A percentile compares a stretch with the other conserved stretches of the same genome.
Conservation (phyloP, 2,329 filamentous ascomycete genomes). For the Trichoderma sp. region DNA sequence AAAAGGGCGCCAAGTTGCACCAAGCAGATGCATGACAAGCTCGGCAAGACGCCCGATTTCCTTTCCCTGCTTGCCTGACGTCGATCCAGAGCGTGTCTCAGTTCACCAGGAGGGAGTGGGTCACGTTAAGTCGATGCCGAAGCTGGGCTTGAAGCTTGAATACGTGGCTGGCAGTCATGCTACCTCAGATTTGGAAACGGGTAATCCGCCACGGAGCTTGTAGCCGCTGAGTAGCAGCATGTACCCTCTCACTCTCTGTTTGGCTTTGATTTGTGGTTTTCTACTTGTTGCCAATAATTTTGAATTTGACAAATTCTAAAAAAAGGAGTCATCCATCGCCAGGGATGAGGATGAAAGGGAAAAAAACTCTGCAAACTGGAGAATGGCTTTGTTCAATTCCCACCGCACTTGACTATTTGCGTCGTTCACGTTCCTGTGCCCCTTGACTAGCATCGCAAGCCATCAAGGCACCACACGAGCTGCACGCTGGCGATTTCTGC, state of each 20-base stretch:
- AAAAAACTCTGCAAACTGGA: conserved; percentile 10
- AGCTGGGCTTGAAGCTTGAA: conserved; percentile 18
- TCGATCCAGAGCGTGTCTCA: conserved; percentile 18
- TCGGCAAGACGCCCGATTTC: conserved; percentile 14
- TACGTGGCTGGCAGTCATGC: conserved; percentile 17
- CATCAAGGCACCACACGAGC: conserved; percentile 12
- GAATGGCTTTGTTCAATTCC: conserved; percentile 5
- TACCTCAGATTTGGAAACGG: conserved; percentile 6
- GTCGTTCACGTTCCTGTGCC: conserved; percentile 18
- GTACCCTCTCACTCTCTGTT: not conserved
- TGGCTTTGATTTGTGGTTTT: not conserved
- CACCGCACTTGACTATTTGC: conserved; percentile 15
- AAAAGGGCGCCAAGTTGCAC: conserved; percentile 9
- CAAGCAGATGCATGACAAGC: conserved; percentile 7
- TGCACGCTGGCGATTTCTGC: not conserved
- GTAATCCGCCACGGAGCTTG: not conserved
- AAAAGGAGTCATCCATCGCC: not conserved
- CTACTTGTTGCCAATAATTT: not conserved
- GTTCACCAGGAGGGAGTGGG: conserved; percentile 6
- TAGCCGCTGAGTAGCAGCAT: conserved; percentile 10
- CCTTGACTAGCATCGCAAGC: conserved; percentile 19
- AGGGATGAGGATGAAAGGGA: not conserved
- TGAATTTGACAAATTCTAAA: not conserved
- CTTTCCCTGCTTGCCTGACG: conserved; percentile 6
- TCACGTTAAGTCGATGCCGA: conserved; percentile 2